These are phyloP conservation scores for Lichtheimia corymbifera DNA, from an alignment of 371 early-diverging fungal species.

Conservation along the genomic window DNA sequence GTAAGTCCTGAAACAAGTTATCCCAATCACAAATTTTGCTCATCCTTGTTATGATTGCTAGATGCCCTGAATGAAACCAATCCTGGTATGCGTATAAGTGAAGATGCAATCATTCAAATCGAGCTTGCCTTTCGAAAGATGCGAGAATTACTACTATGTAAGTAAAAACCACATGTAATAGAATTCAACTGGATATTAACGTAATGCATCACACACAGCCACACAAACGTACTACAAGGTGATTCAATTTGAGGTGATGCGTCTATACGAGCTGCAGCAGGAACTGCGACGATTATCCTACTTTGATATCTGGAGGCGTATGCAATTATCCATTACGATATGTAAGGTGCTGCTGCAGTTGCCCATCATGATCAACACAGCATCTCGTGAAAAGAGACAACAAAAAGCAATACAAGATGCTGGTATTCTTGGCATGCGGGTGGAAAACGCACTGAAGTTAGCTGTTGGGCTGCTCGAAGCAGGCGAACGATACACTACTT, in stretches of 20 bases:
- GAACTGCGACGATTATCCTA: conserved; percentile 58
- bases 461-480: conserved; percentile 58
- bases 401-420: conserved; percentile 22
- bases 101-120: conserved; percentile 61
- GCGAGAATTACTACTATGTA: conserved; percentile 60
- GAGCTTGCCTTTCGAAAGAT: conserved; percentile 60
- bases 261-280: conserved; percentile 61
- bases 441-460: conserved; percentile 54
- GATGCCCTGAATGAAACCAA: conserved; percentile 52
- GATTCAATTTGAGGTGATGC: conserved; percentile 60
- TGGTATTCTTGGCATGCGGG: conserved; percentile 49
- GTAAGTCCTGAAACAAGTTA: conserved; percentile 31
- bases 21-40: not conserved
- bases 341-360: conserved; percentile 56
- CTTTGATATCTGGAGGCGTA: conserved; percentile 59
- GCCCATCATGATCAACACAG: conserved; percentile 59
- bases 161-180: conserved; percentile 8
- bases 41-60: conserved; percentile 9
- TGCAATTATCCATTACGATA: conserved; percentile 57
- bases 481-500: conserved; percentile 50
- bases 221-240: conserved; percentile 63
- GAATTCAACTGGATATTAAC: not conserved
- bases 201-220: conserved; percentile 32
- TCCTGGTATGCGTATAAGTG: conserved; percentile 59
- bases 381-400: conserved; percentile 28